A percentile compares a stretch with the other conserved stretches of the same genome.
phyloP scores from a whole-genome alignment of 2,329 filamentous ascomycete species.

The Chrysosporium keratinophilum region DNA sequence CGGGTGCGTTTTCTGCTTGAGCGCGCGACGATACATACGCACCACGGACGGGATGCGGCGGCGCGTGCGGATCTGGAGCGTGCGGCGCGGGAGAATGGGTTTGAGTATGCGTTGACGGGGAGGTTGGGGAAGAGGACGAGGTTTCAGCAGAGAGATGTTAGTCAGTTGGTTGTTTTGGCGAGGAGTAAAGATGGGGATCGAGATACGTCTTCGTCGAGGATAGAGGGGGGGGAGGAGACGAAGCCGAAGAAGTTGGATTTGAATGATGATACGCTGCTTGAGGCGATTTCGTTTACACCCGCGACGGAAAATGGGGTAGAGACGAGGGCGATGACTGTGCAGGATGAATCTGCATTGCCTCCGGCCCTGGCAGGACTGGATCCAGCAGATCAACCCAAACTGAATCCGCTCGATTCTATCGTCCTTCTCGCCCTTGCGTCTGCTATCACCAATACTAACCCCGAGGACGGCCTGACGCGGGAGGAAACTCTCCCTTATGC shows the following conservation, averaged over 20 bases:
- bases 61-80: conserved; percentile 60
- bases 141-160: conserved; percentile 44
- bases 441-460: conserved; percentile 80
- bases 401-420: conserved; percentile 76
- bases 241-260: conserved; percentile 61
- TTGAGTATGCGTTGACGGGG: conserved; percentile 75
- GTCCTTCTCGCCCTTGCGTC: conserved; percentile 71
- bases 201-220: not conserved
- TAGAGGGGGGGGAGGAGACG: conserved; percentile 15
- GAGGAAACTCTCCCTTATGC: conserved; percentile 91
- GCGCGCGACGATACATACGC: conserved; percentile 68
- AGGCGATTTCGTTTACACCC: conserved; percentile 69
- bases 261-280: conserved; percentile 87
- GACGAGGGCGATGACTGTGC: conserved; percentile 30
- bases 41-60: conserved; percentile 69
- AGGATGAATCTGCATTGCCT: conserved; percentile 47
- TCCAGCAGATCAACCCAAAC: conserved; percentile 69
- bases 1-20: conserved; percentile 59
- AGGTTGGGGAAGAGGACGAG: conserved; percentile 59
- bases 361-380: conserved; percentile 53
- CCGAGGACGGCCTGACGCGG: conserved; percentile 73
- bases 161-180: conserved; percentile 83
- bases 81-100: conserved; percentile 56
- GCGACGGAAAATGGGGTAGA: conserved; percentile 23
- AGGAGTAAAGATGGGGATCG: conserved; percentile 49